phyloP scores from a whole-genome alignment of 2,329 filamentous ascomycete species.

The Talaromyces pinophilus region DNA sequence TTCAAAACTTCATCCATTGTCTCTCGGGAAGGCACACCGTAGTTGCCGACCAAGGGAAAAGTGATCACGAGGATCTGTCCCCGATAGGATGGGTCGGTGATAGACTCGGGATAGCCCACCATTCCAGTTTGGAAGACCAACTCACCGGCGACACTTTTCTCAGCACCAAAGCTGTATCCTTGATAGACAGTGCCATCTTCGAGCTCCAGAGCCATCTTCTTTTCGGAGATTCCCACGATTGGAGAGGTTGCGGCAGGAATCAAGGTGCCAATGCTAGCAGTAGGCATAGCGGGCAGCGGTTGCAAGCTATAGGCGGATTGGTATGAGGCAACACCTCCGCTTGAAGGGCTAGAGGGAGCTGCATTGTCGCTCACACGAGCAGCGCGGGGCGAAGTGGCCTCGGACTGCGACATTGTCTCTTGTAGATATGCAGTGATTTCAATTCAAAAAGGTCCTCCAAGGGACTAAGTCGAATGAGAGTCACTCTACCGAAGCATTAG shows the following conservation, averaged over 20 bases:
- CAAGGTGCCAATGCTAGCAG: conserved; percentile 37
- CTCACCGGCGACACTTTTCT: conserved; percentile 93
- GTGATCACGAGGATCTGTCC: conserved; percentile 97
- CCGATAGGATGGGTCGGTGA: conserved; percentile 84
- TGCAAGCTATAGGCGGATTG: conserved; percentile 36
- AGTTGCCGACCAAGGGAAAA: conserved; percentile 94
- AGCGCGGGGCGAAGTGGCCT: conserved; percentile 29
- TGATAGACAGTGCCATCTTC: conserved; percentile 89
- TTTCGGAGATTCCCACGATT: conserved; percentile 55
- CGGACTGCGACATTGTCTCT: conserved; percentile 23
- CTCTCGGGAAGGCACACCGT: conserved; percentile 88
- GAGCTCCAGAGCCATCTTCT: conserved; percentile 83
- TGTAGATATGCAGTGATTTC: conserved; percentile 9
- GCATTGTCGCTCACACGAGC: conserved; percentile 25
- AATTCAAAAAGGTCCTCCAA: conserved; percentile 37
- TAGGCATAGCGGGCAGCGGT: conserved; percentile 32
- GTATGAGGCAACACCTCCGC: conserved; percentile 45
- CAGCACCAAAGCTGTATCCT: conserved; percentile 93
- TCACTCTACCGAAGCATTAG: conserved; percentile 44
- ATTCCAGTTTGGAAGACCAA: conserved; percentile 99
- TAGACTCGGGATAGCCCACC: conserved; percentile 96
- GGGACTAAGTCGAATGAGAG: conserved; percentile 37
- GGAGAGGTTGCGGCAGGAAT: conserved; percentile 63
- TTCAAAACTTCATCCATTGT: conserved; percentile 80
- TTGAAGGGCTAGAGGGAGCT: conserved; percentile 41